Conservation (phyloP, 164 flowering plant genomes). For the Vitis rupestris region DNA sequence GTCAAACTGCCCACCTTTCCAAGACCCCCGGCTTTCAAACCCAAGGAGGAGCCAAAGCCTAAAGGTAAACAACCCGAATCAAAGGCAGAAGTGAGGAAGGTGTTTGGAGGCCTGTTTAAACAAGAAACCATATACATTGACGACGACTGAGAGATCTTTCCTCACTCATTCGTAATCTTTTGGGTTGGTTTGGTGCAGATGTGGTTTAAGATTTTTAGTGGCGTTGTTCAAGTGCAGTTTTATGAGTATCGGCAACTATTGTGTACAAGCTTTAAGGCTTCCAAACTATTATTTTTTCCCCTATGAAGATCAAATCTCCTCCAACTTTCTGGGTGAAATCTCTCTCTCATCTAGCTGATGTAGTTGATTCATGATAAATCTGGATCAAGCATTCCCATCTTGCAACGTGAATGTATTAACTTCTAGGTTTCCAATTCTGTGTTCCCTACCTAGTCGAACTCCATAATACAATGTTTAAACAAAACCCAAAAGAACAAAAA, state of each 20-base stretch:
- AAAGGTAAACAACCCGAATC: slow-evolving; percentile 14
- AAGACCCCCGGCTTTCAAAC: slow-evolving; percentile 11
- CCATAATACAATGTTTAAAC: too few relatives aligned
- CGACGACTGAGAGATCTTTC: slow-evolving; percentile 48
- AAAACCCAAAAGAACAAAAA: too few relatives aligned
- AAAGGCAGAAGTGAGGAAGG: slow-evolving; percentile 50
- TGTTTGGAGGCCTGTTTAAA: slow-evolving; percentile 87
- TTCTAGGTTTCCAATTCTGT: too few relatives aligned
- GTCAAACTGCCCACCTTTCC: slow-evolving; percentile 30
- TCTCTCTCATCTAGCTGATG: too few relatives aligned
- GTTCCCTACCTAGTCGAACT: too few relatives aligned
- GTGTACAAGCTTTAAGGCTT: too few relatives aligned
- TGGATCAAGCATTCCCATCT: too few relatives aligned
- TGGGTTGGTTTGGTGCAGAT: background rate
- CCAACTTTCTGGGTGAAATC: too few relatives aligned
- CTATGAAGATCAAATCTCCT: too few relatives aligned
- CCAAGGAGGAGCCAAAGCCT: slow-evolving; percentile 25
- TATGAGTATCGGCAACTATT: background rate
- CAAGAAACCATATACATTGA: slow-evolving; percentile 93
- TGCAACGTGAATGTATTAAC: too few relatives aligned
- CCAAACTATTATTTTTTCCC: too few relatives aligned
- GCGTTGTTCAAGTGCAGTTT: background rate
- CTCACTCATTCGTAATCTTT: background rate
- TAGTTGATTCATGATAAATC: too few relatives aligned
- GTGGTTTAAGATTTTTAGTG: background rate